These are phyloP conservation scores for Collybia sordida DNA, from an alignment of 768 basidiomycete species.

Conservation along the genomic window DNA sequence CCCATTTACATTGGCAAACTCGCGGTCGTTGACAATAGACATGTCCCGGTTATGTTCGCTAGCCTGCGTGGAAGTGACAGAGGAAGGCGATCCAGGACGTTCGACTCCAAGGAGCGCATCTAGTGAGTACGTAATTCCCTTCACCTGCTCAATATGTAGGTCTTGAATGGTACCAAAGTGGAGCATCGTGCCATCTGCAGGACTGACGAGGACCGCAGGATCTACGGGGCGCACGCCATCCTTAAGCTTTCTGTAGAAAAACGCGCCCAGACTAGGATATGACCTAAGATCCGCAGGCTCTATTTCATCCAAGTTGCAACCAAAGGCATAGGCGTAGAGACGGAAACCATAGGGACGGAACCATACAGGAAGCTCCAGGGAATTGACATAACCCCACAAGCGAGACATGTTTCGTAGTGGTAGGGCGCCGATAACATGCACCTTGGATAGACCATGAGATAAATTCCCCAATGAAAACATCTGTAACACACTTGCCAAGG, in stretches of 20 bases:
- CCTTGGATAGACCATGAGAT: slow-evolving; percentile 40
- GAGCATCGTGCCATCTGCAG: slow-evolving; percentile 90
- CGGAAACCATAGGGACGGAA: slow-evolving; percentile 88
- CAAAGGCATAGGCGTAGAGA: slow-evolving; percentile 85
- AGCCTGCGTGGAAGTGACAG: slow-evolving; percentile 39
- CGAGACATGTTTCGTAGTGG: slow-evolving; percentile 95
- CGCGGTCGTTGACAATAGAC: slow-evolving; percentile 74
- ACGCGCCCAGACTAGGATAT: slow-evolving; percentile 89
- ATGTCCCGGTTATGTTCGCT: slow-evolving; percentile 45
- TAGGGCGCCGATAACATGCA: slow-evolving; percentile 94
- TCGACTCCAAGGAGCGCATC: slow-evolving; percentile 88
- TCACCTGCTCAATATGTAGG: slow-evolving; percentile 90
- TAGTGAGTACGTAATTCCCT: slow-evolving; percentile 95
- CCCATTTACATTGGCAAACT: slow-evolving; percentile 96
- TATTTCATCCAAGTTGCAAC: slow-evolving; percentile 91
- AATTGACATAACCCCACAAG: slow-evolving; percentile 95
- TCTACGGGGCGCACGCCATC: slow-evolving; percentile 81
- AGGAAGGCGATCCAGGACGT: slow-evolving; percentile 42
- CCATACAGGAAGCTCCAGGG: slow-evolving; percentile 91
- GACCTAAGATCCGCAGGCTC: slow-evolving; percentile 73
- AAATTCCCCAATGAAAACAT: too few species aligned
- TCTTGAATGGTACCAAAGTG: slow-evolving; percentile 87
- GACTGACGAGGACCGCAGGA: slow-evolving; percentile 77
- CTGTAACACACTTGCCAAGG: slow-evolving; percentile 80
- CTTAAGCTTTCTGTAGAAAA: slow-evolving; percentile 91